Conservation (phyloP, 1,284 basidiomycete species). For the Puccinia hordei region DNA sequence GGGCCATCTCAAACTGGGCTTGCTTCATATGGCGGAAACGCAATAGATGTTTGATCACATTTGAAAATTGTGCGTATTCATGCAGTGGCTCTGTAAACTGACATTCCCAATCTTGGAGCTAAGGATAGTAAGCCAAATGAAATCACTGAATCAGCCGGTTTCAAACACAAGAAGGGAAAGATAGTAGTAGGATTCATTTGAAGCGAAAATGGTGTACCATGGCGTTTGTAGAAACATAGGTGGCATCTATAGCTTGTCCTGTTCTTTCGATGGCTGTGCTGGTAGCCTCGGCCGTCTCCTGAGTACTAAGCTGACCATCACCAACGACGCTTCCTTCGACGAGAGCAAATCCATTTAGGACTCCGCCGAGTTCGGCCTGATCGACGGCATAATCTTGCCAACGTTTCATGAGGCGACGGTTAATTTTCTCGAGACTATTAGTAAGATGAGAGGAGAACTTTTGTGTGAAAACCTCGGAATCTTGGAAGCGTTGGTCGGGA, state of each 20-base stretch:
- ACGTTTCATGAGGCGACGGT: slow-evolving; percentile 82
- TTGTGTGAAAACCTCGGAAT: slow-evolving; percentile 93
- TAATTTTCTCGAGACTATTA: slow-evolving; percentile 93
- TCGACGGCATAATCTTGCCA: slow-evolving; percentile 92
- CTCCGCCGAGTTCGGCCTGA: slow-evolving; percentile 89
- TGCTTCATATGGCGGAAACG: slow-evolving; percentile 97
- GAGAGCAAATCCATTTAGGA: slow-evolving; percentile 91
- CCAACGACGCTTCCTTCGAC: slow-evolving; percentile 65
- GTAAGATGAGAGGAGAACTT: slow-evolving; percentile 91
- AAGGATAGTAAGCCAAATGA: slow-evolving; percentile 27
- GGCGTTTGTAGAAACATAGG: slow-evolving; percentile 86
- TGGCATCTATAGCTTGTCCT: slow-evolving; percentile 91
- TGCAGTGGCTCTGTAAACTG: slow-evolving; percentile 93
- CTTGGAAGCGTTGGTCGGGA: slow-evolving; percentile 90
- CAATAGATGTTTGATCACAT: slow-evolving; percentile 89
- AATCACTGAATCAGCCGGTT: neutral
- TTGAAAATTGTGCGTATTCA: slow-evolving; percentile 92
- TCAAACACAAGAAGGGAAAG: neutral
- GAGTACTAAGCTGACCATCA: slow-evolving; percentile 51
- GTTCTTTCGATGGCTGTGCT: slow-evolving; percentile 82
- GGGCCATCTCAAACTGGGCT: slow-evolving; percentile 94
- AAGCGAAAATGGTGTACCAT: slow-evolving; percentile 65
- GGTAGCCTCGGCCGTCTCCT: slow-evolving; percentile 64
- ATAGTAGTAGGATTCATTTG: neutral
- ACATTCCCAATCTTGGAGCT: slow-evolving; percentile 88